phyloP scores from a whole-genome alignment of 2,329 filamentous ascomycete genomes.

The Phaeosphaeriaceae sp. region DNA sequence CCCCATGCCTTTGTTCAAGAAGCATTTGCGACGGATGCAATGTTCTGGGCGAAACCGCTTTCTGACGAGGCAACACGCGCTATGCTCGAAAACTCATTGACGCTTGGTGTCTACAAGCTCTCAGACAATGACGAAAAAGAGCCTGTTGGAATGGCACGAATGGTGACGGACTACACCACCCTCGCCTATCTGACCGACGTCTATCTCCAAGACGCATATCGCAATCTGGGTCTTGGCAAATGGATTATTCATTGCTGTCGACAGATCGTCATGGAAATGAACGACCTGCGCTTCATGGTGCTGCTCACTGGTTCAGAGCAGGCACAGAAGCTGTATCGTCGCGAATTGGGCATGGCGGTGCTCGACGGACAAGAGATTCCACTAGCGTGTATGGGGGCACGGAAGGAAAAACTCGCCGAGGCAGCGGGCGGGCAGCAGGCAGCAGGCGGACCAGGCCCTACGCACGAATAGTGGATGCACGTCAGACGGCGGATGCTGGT shows the following conservation, averaged over 20 bases:
- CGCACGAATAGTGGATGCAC: conserved; percentile 11
- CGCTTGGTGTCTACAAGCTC: conserved; percentile 36
- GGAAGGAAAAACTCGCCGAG: conserved; percentile 24
- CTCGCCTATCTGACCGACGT: conserved; percentile 75
- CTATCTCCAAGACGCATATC: conserved; percentile 67
- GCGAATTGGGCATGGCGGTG: conserved; percentile 37
- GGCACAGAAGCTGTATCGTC: conserved; percentile 33
- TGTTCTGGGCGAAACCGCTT: conserved; percentile 43
- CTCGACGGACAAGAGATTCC: conserved; percentile 26
- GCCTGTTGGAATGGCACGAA: conserved; percentile 65
- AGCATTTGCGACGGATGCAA: conserved; percentile 32
- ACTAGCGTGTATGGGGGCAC: conserved; percentile 34
- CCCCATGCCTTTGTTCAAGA: conserved; percentile 39
- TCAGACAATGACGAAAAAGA: conserved; percentile 20
- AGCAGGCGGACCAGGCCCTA: conserved; percentile 9
- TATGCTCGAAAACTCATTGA: conserved; percentile 43
- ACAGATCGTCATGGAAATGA: conserved; percentile 64
- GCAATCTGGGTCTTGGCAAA: conserved; percentile 67
- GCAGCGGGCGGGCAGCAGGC: conserved; percentile 6
- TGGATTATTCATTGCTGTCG: conserved; percentile 70
- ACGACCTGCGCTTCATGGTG: conserved; percentile 59
- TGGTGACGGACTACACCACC: conserved; percentile 74
- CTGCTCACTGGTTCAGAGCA: conserved; percentile 35
- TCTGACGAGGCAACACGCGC: conserved; percentile 20
- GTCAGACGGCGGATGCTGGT: conserved; percentile 17